Percentiles rank a stretch among this genome's conserved stretches.
These are phyloP conservation scores for Saccharomycopsis oosterbeekiorum DNA, from an alignment of 805 yeast species.

Conservation along the genomic window DNA sequence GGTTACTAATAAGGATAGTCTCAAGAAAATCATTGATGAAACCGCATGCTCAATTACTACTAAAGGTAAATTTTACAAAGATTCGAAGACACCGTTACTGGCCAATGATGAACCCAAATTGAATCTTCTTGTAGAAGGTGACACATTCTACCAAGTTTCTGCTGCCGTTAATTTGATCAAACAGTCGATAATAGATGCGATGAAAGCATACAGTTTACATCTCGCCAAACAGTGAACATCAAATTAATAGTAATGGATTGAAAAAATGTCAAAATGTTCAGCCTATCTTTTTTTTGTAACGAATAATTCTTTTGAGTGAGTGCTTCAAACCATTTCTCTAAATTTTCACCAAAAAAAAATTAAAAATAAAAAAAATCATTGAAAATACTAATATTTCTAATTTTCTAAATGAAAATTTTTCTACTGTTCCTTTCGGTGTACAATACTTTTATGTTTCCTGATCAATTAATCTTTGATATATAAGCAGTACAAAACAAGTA, in stretches of 20 bases:
- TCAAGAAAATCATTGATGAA: conserved; percentile 54
- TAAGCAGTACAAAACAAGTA: not conserved
- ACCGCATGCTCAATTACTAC: conserved; percentile 72
- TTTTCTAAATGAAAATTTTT: not conserved
- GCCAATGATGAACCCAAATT: conserved; percentile 62
- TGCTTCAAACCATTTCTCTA: not conserved
- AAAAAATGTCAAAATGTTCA: not conserved
- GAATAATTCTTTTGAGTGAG: not conserved
- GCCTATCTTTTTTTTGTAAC: not conserved
- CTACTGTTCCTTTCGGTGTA: too few relatives aligned
- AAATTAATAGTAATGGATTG: not conserved
- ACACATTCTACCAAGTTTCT: conserved; percentile 22
- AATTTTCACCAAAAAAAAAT: too few relatives aligned
- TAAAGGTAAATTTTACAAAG: conserved; percentile 66
- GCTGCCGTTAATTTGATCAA: conserved; percentile 15
- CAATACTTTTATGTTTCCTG: too few relatives aligned
- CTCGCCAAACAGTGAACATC: not conserved
- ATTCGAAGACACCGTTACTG: conserved; percentile 40
- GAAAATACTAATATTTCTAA: not conserved
- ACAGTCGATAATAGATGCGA: conserved; percentile 12
- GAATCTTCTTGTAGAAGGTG: conserved; percentile 70
- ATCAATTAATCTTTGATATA: not conserved
- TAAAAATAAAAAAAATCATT: not conserved
- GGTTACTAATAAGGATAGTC: conserved; percentile 57
- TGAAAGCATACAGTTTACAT: conserved; percentile 2